A percentile compares a stretch with the other conserved stretches of the same genome.
Conservation (phyloP, 306 rosid species). For the Lablab purpureus region DNA sequence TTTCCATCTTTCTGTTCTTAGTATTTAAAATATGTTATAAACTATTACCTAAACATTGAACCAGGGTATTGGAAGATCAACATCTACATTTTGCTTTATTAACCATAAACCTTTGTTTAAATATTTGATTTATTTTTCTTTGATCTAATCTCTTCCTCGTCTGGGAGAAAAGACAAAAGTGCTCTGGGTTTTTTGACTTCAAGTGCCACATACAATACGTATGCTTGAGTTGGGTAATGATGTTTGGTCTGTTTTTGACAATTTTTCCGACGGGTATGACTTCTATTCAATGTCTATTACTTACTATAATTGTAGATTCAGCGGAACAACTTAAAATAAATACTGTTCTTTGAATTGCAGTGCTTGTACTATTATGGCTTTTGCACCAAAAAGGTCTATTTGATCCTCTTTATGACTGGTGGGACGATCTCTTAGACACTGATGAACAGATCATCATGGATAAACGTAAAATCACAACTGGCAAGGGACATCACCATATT, state of each 20-base stretch:
- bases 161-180: constrained; percentile 65
- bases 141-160: constrained; percentile 25
- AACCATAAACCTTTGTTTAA: background rate
- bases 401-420: constrained; percentile 92
- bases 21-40: constrained; percentile 16
- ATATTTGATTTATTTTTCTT: constrained; percentile 22
- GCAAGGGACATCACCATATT: constrained; percentile 43
- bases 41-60: background rate
- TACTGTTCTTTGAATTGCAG: constrained; percentile 59
- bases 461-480: constrained; percentile 44
- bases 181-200: constrained; percentile 85
- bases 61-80: constrained; percentile 2
- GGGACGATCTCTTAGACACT: constrained; percentile 69
- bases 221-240: constrained; percentile 87
- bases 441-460: constrained; percentile 46
- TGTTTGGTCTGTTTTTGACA: constrained; percentile 82
- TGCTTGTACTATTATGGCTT: constrained; percentile 78
- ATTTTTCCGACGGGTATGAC: constrained; percentile 76
- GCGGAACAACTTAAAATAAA: constrained; percentile 27
- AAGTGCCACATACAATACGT: constrained; percentile 87
- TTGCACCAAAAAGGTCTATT: constrained; percentile 85
- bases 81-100: constrained; percentile 6
- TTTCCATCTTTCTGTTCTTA: constrained; percentile 10
- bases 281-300: constrained; percentile 17
- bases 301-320: background rate